phyloP scores from a whole-genome alignment of 345 rosid species.

The Rhodamnia rubescens region DNA sequence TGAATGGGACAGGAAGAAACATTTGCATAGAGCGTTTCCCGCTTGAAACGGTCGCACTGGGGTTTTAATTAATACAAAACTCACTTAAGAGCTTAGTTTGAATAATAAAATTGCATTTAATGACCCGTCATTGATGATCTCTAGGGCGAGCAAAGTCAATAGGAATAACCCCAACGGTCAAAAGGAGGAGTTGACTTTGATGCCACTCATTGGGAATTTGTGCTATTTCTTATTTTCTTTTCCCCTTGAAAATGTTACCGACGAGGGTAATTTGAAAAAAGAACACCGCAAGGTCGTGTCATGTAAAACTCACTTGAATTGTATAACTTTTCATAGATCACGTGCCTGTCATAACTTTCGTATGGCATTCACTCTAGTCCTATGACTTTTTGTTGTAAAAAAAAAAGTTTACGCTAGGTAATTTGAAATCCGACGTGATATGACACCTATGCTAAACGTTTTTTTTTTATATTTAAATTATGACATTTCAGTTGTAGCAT shows the following conservation, averaged over 20 bases:
- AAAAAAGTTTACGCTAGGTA: neutral
- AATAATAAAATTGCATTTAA: neutral
- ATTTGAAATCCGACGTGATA: neutral
- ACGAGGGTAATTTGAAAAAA: neutral
- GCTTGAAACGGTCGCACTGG: neutral
- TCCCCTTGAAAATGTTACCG: neutral
- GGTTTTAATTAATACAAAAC: neutral
- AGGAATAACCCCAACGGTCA: neutral
- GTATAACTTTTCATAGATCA: no score
- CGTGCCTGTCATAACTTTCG: neutral
- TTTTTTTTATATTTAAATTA: rapidly evolving
- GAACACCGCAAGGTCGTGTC: rapidly evolving
- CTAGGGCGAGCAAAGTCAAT: neutral
- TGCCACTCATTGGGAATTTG: neutral
- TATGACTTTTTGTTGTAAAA: rapidly evolving
- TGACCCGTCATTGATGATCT: neutral
- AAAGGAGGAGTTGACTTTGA: neutral
- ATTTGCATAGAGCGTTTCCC: neutral
- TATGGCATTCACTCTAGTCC: neutral
- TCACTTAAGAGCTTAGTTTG: neutral
- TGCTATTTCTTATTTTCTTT: neutral
- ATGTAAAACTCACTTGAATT: rapidly evolving
- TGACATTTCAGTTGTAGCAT: neutral
- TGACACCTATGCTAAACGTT: neutral
- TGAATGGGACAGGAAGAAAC: neutral